These are phyloP conservation scores for Quercus glauca DNA, from an alignment of 306 rosid species.

Conservation along the genomic window DNA sequence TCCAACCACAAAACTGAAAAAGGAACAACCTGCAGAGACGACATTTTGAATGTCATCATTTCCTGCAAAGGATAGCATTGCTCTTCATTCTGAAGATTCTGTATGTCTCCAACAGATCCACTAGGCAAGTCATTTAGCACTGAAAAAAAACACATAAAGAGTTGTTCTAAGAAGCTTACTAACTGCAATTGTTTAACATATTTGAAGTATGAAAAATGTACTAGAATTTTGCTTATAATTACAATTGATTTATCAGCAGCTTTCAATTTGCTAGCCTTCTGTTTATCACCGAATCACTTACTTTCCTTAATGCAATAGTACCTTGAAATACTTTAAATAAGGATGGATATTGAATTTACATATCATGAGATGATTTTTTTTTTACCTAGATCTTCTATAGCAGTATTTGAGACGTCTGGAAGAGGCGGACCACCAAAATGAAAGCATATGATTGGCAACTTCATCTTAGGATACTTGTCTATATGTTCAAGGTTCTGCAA, in stretches of 20 bases:
- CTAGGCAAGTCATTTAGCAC: background rate
- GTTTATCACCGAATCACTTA: no score
- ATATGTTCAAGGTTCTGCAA: constrained; percentile 2
- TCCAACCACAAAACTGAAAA: background rate
- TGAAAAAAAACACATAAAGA: background rate
- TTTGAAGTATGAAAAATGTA: background rate
- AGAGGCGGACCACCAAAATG: constrained; percentile 10
- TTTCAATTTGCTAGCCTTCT: no score
- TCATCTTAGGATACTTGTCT: background rate
- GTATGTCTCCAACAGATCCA: background rate
- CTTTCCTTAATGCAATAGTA: no score
- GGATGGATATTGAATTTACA: background rate
- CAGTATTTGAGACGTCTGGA: constrained; percentile 6
- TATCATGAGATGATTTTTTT: background rate
- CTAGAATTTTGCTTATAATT: background rate
- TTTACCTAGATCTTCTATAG: constrained; percentile 11
- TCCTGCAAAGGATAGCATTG: constrained; percentile 10
- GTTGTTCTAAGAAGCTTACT: background rate
- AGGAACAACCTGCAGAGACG: background rate
- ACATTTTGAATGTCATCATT: background rate
- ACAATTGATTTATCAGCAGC: no score
- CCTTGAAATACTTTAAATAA: background rate
- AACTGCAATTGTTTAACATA: background rate
- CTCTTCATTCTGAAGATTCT: background rate
- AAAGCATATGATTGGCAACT: constrained; percentile 16